Base-by-base conservation (phyloP, 2,329 filamentous ascomycete genomes). In the Pseudogymnoascus sp. region DNA sequence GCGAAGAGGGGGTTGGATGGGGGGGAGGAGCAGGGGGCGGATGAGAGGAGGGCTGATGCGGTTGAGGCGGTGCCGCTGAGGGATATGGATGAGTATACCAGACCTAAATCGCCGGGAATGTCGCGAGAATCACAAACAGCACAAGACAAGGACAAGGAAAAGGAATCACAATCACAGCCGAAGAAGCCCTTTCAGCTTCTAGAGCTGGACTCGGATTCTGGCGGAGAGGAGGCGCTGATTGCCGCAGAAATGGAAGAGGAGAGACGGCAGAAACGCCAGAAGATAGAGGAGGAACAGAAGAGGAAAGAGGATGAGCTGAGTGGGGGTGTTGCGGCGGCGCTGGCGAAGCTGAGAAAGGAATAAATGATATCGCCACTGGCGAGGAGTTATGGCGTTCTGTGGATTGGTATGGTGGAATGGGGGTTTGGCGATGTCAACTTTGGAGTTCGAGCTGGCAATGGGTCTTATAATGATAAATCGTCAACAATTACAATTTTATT, bases 251-350 rank as follows among this genome's bases (percentile, higher is more conserved):
- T 80, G 36, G 77, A 79, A 66, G 78, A 80, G 66, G 12, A 79
- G 75, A 10, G 21, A 11, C 31, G 57, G 16, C 11, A n/a, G 21
- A 36, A 39, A 21, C 57, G 57, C n/a, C 31, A 21, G 3, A 60
- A 39, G 57, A 60, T 60, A 11, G 70, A 77, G 72, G 65, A 77
- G 75, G 68, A 71, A 23, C 47, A 29, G 21, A 63, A 69, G 18
- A 68, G 67, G 42, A 74, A 72, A 65, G 74, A 76, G 37, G 77
- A 82, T 4, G 74, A 79, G 34, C 74, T 88, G 4, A 80, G 79
- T 65, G 83, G 79, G 54, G 84, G 86, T 1, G 75, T 88, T 57
- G 83, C 85, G 54, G 83, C 83, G 34, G 86, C 86, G 14, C 71
- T 88, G 65, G 84, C 84, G 6, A 85, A 77, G 67, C 73, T 88